These are phyloP conservation scores for Gaertneriomyces sp. DNA, from an alignment of 192 early-diverging fungal genomes.

Conservation along the genomic window DNA sequence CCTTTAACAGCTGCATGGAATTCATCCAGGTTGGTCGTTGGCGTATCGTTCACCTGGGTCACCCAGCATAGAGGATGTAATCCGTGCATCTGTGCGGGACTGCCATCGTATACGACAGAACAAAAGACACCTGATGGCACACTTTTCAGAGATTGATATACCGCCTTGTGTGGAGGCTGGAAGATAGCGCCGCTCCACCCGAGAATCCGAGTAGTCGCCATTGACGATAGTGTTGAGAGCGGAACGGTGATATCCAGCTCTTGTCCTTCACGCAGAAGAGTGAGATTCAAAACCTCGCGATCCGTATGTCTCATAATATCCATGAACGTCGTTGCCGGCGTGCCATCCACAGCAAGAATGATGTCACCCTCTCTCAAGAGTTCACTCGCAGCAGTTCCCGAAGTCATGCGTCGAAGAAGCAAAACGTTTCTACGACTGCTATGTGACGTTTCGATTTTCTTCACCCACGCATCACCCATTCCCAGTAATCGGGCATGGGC, in stretches of 20 bases:
- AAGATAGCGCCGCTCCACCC: conserved; percentile 25
- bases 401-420: conserved; percentile 32
- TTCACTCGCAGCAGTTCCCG: conserved; percentile 9
- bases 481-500: conserved; percentile 48
- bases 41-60: conserved; percentile 23
- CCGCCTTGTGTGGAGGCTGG: conserved; percentile 43
- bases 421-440: conserved; percentile 38
- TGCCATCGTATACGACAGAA: conserved; percentile 41
- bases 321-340: conserved; percentile 20
- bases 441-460: conserved; percentile 32
- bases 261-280: conserved; percentile 10
- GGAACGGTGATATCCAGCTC: conserved; percentile 6
- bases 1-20: conserved; percentile 20
- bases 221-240: neutral
- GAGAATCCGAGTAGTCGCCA: conserved; percentile 9
- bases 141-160: conserved; percentile 37
- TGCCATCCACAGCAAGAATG: conserved; percentile 18
- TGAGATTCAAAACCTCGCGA: conserved; percentile 12
- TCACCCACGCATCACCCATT: conserved; percentile 44
- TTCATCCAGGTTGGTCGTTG: conserved; percentile 13
- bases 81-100: conserved; percentile 37
- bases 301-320: conserved; percentile 12
- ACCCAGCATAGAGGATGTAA: conserved; percentile 37
- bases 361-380: conserved; percentile 23
- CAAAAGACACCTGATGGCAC: conserved; percentile 41